Percentiles rank a stretch among this genome's conserved stretches.
phyloP scores from a whole-genome alignment of 129 eudicot species.

The Calendula officinalis region DNA sequence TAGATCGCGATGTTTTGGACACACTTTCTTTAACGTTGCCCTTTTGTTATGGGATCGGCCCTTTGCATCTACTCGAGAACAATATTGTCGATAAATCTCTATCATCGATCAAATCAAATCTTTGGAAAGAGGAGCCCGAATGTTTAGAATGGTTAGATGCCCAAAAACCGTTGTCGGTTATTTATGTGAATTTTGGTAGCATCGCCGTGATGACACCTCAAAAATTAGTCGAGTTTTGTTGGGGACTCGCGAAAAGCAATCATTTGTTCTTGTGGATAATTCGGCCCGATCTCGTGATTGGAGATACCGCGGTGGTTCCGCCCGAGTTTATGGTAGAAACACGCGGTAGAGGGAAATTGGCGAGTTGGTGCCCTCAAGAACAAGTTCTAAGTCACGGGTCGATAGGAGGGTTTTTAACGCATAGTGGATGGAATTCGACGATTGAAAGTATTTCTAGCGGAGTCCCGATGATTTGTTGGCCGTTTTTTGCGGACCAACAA shows the following conservation, averaged over 20 bases:
- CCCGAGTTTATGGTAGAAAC: constrained; percentile 22
- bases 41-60: constrained; percentile 37
- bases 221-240: constrained; percentile 35
- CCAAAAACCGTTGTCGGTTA: constrained; percentile 35
- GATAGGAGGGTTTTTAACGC: constrained; percentile 32
- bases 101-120: constrained; percentile 33
- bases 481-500: constrained; percentile 36
- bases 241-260: constrained; percentile 40
- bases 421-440: constrained; percentile 40
- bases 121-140: constrained; percentile 39
- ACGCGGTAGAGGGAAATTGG: constrained; percentile 31
- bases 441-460: constrained; percentile 34
- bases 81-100: constrained; percentile 16
- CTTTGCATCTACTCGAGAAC: constrained; percentile 31
- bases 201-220: constrained; percentile 34
- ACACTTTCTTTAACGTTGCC: constrained; percentile 25
- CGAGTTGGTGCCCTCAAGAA: constrained; percentile 40
- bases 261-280: constrained; percentile 33
- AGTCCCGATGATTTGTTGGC: constrained; percentile 44
- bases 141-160: constrained; percentile 44
- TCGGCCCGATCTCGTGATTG: constrained; percentile 31
- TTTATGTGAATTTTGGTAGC: constrained; percentile 52
- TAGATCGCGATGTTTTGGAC: constrained; percentile 21
- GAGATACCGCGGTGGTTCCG: constrained; percentile 27
- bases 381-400: constrained; percentile 34